Percentiles rank a stretch among this genome's conserved stretches.
Evolutionary conservation across 768 basidiomycete species (phyloP).

Genomic region (Gloeostereum incarnatum): DNA sequence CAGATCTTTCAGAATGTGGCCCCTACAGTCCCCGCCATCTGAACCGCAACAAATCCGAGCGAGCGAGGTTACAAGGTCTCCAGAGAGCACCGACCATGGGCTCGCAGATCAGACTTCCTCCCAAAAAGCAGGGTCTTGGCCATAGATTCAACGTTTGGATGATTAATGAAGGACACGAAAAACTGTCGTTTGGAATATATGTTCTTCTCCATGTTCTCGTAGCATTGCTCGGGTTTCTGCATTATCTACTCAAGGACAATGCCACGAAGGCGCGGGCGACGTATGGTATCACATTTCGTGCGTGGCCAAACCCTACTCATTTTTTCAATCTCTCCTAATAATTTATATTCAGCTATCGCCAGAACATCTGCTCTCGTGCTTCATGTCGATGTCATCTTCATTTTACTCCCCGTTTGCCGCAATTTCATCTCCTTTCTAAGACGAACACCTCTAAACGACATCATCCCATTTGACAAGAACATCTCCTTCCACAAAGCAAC

Average conservation of each 20-base stretch:
- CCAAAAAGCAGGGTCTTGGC: too few species aligned
- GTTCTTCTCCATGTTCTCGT: slow-evolving; percentile 53
- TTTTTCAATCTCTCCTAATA: background rate
- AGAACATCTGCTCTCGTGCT: slow-evolving; percentile 84
- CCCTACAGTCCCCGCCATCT: too few species aligned
- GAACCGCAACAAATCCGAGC: too few species aligned
- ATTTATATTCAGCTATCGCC: slow-evolving; percentile 59
- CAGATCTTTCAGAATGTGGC: too few species aligned
- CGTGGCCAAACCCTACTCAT: background rate
- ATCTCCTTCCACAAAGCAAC: slow-evolving; percentile 63
- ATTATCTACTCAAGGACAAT: slow-evolving; percentile 58
- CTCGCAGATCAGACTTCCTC: too few species aligned
- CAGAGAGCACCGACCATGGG: too few species aligned
- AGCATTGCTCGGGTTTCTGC: slow-evolving; percentile 42
- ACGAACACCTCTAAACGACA: slow-evolving; percentile 71
- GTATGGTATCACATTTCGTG: slow-evolving; percentile 54
- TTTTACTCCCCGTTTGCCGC: slow-evolving; percentile 91
- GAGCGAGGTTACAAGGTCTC: too few species aligned
- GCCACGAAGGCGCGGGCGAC: slow-evolving; percentile 38
- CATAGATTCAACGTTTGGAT: slow-evolving; percentile 52
- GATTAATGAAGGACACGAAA: slow-evolving; percentile 57
- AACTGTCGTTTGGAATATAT: slow-evolving; percentile 51
- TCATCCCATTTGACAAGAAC: slow-evolving; percentile 71
- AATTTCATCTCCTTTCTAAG: slow-evolving; percentile 89
- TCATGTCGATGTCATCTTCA: slow-evolving; percentile 87